These are phyloP conservation scores for Arthrobotrys iridis DNA, from an alignment of 2,329 filamentous ascomycete genomes.

Conservation along the genomic window DNA sequence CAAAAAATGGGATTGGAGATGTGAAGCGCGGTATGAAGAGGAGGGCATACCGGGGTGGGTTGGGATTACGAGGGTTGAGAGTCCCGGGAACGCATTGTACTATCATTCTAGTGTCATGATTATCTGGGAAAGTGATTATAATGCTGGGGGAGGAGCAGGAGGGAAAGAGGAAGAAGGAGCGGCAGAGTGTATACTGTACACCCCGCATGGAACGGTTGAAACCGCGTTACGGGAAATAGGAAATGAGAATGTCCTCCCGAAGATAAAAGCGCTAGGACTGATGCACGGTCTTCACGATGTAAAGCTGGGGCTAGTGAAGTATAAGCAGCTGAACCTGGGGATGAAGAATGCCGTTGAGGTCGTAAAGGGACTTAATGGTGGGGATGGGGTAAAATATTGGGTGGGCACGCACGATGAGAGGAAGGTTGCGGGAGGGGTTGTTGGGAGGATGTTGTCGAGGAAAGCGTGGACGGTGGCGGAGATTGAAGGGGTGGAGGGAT, in stretches of 20 bases:
- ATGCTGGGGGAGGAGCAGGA: too few species aligned
- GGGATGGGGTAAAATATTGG: constrained; percentile 70
- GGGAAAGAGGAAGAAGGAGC: constrained; percentile 54
- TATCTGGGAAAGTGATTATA: constrained; percentile 64
- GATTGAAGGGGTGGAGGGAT: constrained; percentile 63
- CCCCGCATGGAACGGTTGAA: constrained; percentile 70
- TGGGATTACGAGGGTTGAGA: constrained; percentile 69
- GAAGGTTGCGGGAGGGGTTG: constrained; percentile 69
- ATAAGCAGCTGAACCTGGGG: constrained; percentile 71
- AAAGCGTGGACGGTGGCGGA: constrained; percentile 64
- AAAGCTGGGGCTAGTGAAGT: constrained; percentile 62
- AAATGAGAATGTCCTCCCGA: constrained; percentile 61
- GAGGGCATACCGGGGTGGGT: constrained; percentile 67
- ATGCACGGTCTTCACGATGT: constrained; percentile 74
- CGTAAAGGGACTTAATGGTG: constrained; percentile 62
- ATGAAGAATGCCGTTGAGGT: constrained; percentile 71
- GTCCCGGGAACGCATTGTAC: constrained; percentile 68
- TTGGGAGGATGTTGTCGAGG: constrained; percentile 66
- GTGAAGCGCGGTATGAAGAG: constrained; percentile 43
- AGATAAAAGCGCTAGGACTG: constrained; percentile 68
- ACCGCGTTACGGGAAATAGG: constrained; percentile 64
- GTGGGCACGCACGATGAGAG: constrained; percentile 73
- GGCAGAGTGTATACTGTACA: constrained; percentile 71
- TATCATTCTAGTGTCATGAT: constrained; percentile 73
- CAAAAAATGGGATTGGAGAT: constrained; percentile 62